These are phyloP conservation scores for Asterophora lycoperdoides DNA, from an alignment of 768 basidiomycete genomes.

Conservation along the genomic window DNA sequence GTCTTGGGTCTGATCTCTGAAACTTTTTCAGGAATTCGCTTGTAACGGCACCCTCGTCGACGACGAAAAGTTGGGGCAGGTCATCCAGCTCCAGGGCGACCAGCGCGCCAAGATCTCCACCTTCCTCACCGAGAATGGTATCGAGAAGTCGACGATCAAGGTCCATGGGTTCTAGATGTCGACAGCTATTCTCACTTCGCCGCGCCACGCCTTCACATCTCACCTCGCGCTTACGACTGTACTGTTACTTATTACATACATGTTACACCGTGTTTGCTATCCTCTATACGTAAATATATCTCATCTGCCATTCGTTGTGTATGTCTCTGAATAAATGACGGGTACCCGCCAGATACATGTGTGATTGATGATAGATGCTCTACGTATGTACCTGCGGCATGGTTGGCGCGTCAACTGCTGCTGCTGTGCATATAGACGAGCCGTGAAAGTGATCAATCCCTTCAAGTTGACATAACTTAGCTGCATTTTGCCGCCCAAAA, in stretches of 20 bases:
- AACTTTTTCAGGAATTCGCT: constrained; percentile 75
- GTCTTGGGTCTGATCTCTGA: constrained; percentile 1
- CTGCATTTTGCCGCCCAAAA: constrained; percentile 9
- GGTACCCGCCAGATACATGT: constrained; percentile 8
- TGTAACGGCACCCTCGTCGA: constrained; percentile 98
- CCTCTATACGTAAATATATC: constrained; percentile 18
- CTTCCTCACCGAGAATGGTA: constrained; percentile 82
- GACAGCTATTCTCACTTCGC: constrained; percentile 1
- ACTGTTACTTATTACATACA: background rate
- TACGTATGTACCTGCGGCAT: background rate
- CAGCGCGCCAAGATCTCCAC: constrained; percentile 87
- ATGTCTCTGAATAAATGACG: constrained; percentile 22
- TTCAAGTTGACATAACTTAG: constrained; percentile 15
- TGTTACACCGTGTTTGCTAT: constrained; percentile 3
- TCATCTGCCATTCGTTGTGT: constrained; percentile 20
- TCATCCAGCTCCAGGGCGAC: constrained; percentile 98
- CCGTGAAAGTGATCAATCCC: constrained; percentile 12
- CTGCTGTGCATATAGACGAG: constrained; percentile 6
- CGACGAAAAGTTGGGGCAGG: constrained; percentile 92
- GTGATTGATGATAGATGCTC: background rate
- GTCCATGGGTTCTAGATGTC: constrained; percentile 75
- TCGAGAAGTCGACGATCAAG: constrained; percentile 76
- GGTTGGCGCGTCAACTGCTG: background rate
- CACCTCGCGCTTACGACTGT: constrained; percentile 1
- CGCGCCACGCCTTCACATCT: background rate